phyloP scores from a whole-genome alignment of 2,329 filamentous ascomycete genomes.

The Plenodomus tracheiphilus region DNA sequence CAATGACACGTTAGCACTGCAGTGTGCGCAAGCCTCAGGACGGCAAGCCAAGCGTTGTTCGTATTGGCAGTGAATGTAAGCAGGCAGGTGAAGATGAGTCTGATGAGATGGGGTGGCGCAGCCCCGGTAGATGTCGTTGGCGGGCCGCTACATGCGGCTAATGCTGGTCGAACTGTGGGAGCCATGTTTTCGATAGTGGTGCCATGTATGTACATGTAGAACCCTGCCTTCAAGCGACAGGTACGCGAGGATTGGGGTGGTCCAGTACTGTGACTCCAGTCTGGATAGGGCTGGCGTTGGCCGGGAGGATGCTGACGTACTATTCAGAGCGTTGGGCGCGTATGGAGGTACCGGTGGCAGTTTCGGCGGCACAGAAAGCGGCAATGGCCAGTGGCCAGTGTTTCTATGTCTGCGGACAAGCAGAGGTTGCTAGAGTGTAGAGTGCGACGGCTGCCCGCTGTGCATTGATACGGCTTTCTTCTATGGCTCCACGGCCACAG shows the following conservation, averaged over 20 bases:
- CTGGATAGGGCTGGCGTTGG: not conserved
- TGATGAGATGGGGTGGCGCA: slow-evolving; percentile 22
- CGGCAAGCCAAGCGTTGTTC: not conserved
- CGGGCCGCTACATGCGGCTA: slow-evolving; percentile 1
- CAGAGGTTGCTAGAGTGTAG: slow-evolving; percentile 7
- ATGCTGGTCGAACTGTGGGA: not conserved
- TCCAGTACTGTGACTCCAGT: too few species aligned
- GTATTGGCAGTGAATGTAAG: slow-evolving; percentile 3
- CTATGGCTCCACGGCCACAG: too few species aligned
- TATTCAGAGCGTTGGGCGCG: slow-evolving; percentile 13
- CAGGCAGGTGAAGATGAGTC: slow-evolving; percentile 9
- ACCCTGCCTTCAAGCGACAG: slow-evolving; percentile 1
- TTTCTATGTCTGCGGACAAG: not conserved
- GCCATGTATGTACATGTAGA: slow-evolving; percentile 8
- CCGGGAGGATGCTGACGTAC: slow-evolving; percentile 14
- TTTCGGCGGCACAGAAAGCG: not conserved
- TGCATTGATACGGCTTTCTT: too few species aligned
- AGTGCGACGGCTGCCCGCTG: not conserved
- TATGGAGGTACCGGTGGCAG: slow-evolving; percentile 1
- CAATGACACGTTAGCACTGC: slow-evolving; percentile 8
- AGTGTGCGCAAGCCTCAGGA: not conserved
- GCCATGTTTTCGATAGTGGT: slow-evolving; percentile 5
- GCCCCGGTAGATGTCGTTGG: slow-evolving; percentile 3
- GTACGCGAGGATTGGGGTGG: slow-evolving; percentile 6
- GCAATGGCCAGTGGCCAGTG: not conserved